Base-by-base conservation (phyloP, 2,329 filamentous ascomycete species). In the Harringtonia aguacate region DNA sequence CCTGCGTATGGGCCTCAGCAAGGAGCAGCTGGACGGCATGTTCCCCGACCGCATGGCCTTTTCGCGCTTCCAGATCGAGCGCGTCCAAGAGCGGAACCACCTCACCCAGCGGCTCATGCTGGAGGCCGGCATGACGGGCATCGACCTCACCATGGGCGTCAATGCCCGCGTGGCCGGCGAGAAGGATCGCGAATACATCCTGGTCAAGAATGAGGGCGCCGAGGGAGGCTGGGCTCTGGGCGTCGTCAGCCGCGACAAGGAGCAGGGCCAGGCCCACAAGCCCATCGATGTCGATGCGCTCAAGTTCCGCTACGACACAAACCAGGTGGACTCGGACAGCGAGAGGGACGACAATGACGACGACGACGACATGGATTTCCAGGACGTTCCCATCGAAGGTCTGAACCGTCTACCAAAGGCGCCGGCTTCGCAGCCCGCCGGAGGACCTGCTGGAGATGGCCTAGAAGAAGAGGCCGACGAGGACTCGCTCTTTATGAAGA, bases 21-120 rank as follows among this genome's bases (percentile, higher is more conserved):
- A 97, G 62, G 90, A 98, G 51, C 92, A 98, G 62, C 66, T 98
- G 14, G 89, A 97, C 53, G 77, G 73, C 37, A 98, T 98, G 92
- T 98, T 98, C 59, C 90, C 92, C 0, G 84, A 98, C 59, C 79
- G 92, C 22, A 95, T 98, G 88, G 92, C 84, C 1, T 98, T 98
- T 58, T 95, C 89, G 1, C 83, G 75, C 48, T 98, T 98, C 57
- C 92, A 98, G 62, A 95, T 98, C 46, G 92, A 97, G 58, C 73
- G 92, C 46, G 94, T 97, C 12, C 79, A 75, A 52, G 90, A 98
- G 64, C 75, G 94, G 40, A 98, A 98, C 56, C 85, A 95, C 50
- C 72, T 98, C 27, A 98, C 94, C 0, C 92, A 98, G 59, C 75
- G 90, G 33, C 67, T 98, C 45, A 98, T 98, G 92, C 79, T 86